Evolutionary conservation across 2,329 filamentous ascomycete genomes (phyloP).

Genomic region (Fusarium euwallaceae): DNA sequence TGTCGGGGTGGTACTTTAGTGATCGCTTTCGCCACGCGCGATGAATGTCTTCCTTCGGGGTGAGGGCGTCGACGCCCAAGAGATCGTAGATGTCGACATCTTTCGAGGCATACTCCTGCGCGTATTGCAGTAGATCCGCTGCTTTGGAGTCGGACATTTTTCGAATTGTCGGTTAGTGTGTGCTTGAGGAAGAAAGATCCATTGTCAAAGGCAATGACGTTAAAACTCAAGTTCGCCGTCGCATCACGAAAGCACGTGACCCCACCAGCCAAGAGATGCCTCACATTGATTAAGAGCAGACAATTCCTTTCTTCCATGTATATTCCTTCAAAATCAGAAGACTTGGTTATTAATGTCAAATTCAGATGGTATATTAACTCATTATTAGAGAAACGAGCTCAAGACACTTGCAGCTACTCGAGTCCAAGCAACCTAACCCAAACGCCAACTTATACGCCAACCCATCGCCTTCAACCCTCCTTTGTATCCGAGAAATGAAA

Average conservation of each 20-base stretch:
- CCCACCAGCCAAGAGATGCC: neutral
- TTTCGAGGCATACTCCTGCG: conserved; percentile 71
- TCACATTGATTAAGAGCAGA: neutral
- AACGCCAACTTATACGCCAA: neutral
- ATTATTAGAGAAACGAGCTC: neutral
- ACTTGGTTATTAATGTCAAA: neutral
- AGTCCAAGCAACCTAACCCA: neutral
- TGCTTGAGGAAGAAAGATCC: neutral
- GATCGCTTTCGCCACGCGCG: conserved; percentile 88
- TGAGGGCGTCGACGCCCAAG: conserved; percentile 74
- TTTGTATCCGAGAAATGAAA: conserved; percentile 55
- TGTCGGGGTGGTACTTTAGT: conserved; percentile 95
- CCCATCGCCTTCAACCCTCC: conserved; percentile 2
- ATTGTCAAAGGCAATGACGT: neutral
- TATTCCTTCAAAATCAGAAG: neutral
- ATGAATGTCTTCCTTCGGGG: conserved; percentile 79
- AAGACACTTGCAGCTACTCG: neutral
- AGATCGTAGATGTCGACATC: conserved; percentile 83
- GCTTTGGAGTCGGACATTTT: conserved; percentile 54
- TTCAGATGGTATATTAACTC: neutral
- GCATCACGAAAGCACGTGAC: conserved; percentile 39
- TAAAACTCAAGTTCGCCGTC: conserved; percentile 16
- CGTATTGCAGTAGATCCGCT: conserved; percentile 65
- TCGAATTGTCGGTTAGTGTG: neutral
- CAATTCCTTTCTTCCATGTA: neutral